phyloP scores from a whole-genome alignment of 2,329 filamentous ascomycete genomes.

The Diaporthe australafricana region DNA sequence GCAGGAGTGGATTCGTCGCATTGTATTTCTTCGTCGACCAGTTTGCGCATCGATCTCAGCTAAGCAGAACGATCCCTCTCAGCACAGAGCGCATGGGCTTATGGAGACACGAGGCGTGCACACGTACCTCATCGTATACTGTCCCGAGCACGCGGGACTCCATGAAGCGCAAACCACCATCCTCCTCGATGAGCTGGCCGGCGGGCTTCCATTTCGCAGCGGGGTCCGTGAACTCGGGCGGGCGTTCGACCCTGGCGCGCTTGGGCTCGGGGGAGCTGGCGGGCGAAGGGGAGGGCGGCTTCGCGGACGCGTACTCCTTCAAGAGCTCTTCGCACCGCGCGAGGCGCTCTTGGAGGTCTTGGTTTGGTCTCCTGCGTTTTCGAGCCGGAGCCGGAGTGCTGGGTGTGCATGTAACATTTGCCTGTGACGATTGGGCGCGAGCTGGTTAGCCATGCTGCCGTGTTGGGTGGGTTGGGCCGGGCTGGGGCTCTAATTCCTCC shows the following conservation, averaged over 20 bases:
- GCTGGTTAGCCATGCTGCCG: slow-evolving; percentile 17
- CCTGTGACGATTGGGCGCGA: slow-evolving; percentile 49
- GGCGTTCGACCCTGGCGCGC: slow-evolving; percentile 25
- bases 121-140: slow-evolving; percentile 65
- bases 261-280: slow-evolving; percentile 38
- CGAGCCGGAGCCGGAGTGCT: slow-evolving; percentile 70
- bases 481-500: background rate
- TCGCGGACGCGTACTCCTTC: slow-evolving; percentile 64
- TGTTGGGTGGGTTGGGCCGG: background rate
- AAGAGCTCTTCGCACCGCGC: slow-evolving; percentile 69
- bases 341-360: slow-evolving; percentile 71
- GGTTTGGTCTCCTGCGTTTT: slow-evolving; percentile 69
- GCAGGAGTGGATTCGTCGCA: slow-evolving; percentile 35
- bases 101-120: background rate
- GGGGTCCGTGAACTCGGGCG: slow-evolving; percentile 47
- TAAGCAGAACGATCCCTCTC: slow-evolving; percentile 41
- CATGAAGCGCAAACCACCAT: slow-evolving; percentile 67
- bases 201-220: slow-evolving; percentile 55
- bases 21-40: slow-evolving; percentile 63
- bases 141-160: slow-evolving; percentile 66
- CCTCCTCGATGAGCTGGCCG: slow-evolving; percentile 67
- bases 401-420: slow-evolving; percentile 69
- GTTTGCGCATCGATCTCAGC: slow-evolving; percentile 70
- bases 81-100: slow-evolving; percentile 31
- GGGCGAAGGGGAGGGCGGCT: slow-evolving; percentile 39